A percentile compares a stretch with the other conserved stretches of the same genome.
phyloP scores from a whole-genome alignment of 768 basidiomycete genomes.

The Amanita subjunquillea region DNA sequence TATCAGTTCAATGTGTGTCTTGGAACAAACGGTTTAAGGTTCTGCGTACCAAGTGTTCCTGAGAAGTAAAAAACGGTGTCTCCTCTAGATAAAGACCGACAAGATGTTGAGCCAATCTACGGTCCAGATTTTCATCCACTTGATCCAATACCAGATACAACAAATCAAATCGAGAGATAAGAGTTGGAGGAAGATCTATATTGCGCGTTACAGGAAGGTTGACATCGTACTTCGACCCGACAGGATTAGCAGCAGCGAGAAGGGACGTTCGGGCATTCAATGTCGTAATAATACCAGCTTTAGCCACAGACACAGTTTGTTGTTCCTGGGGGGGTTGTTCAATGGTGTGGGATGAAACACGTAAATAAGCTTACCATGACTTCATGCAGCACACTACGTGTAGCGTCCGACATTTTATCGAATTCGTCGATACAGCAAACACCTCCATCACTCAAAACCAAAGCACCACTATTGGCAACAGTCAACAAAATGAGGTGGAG shows the following conservation, averaged over 20 bases:
- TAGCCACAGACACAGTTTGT: conserved; percentile 98
- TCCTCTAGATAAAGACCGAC: conserved; percentile 94
- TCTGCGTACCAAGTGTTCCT: conserved; percentile 60
- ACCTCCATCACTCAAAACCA: conserved; percentile 91
- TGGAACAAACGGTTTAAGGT: neutral
- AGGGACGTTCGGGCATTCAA: conserved; percentile 98
- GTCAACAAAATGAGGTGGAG: neutral
- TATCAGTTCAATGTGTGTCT: neutral
- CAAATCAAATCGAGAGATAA: conserved; percentile 96
- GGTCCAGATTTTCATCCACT: conserved; percentile 82
- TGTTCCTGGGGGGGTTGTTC: conserved; percentile 58
- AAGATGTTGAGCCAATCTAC: conserved; percentile 83
- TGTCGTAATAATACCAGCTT: conserved; percentile 98
- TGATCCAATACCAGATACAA: conserved; percentile 93
- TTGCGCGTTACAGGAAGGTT: conserved; percentile 88
- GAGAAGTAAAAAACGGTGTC: conserved; percentile 48
- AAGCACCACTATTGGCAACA: conserved; percentile 57
- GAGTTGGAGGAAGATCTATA: conserved; percentile 94
- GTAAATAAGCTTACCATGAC: conserved; percentile 61
- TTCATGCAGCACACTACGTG: conserved; percentile 96
- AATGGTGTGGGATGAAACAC: neutral
- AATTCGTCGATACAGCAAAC: conserved; percentile 99
- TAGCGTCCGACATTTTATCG: conserved; percentile 98
- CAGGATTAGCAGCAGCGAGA: conserved; percentile 94
- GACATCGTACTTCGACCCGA: conserved; percentile 91